These are phyloP conservation scores for Psilocybe subaeruginosa DNA, from an alignment of 768 basidiomycete genomes.

Conservation along the genomic window DNA sequence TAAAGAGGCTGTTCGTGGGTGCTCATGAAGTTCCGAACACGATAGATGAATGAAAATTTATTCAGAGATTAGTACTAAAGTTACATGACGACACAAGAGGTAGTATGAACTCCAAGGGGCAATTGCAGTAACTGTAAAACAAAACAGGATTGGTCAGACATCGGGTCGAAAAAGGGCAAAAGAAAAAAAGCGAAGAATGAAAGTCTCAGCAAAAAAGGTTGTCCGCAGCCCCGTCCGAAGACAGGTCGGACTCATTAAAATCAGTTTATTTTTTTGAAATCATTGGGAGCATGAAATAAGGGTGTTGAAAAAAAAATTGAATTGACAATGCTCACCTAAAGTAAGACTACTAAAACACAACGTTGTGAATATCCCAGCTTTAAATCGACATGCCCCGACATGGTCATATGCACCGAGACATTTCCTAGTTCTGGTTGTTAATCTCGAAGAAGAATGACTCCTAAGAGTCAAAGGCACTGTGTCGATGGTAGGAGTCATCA, in stretches of 20 bases:
- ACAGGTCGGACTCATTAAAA: conserved; percentile 55
- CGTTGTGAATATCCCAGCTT: conserved; percentile 39
- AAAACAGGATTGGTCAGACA: conserved; percentile 5
- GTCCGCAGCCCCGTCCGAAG: conserved; percentile 37
- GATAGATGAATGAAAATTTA: too few species aligned
- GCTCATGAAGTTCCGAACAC: too few species aligned
- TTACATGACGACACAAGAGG: too few species aligned
- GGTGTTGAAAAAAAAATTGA: conserved; percentile 10
- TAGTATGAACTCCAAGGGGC: too few species aligned
- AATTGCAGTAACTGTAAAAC: neutral
- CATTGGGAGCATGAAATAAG: conserved; percentile 33
- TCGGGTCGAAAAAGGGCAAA: neutral
- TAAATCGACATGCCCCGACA: conserved; percentile 50
- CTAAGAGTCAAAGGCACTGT: conserved; percentile 49
- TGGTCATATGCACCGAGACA: conserved; percentile 39
- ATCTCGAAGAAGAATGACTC: conserved; percentile 42
- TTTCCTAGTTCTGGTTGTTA: conserved; percentile 49
- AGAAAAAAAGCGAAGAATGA: conserved; percentile 12
- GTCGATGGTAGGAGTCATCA: conserved; percentile 42
- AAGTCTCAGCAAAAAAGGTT: conserved; percentile 38
- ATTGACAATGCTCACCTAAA: conserved; percentile 27
- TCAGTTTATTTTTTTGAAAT: conserved; percentile 48
- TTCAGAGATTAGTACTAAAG: too few species aligned
- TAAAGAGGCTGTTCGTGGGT: too few species aligned
- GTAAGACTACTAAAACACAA: conserved; percentile 8